Conservation (phyloP, 148 eudicot genomes). For the Tetragonia tetragonoides region DNA sequence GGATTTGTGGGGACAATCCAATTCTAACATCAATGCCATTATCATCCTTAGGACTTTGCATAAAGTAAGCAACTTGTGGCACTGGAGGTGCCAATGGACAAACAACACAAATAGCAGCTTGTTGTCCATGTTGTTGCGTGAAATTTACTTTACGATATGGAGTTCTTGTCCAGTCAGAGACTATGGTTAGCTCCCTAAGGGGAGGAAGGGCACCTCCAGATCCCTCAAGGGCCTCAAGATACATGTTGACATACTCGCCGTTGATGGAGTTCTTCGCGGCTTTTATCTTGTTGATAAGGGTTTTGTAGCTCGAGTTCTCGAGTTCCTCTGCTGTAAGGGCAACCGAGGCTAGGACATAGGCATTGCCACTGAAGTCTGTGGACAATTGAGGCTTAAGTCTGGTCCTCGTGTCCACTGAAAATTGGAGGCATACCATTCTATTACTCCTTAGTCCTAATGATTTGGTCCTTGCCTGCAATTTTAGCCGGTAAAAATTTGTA, state of each 20-base stretch:
- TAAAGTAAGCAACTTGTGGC: slow-evolving; percentile 35
- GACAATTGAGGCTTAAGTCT: slow-evolving; percentile 29
- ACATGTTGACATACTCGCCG: slow-evolving; percentile 25
- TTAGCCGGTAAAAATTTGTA: not conserved
- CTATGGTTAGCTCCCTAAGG: slow-evolving; percentile 33
- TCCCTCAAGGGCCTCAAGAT: slow-evolving; percentile 34
- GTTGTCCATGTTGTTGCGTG: slow-evolving; percentile 11
- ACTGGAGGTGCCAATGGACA: slow-evolving; percentile 30
- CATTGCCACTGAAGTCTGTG: slow-evolving; percentile 32
- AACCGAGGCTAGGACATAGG: slow-evolving; percentile 35
- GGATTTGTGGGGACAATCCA: slow-evolving; percentile 25
- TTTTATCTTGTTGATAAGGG: slow-evolving; percentile 28
- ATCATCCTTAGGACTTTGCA: slow-evolving; percentile 35
- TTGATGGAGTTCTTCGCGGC: slow-evolving; percentile 26
- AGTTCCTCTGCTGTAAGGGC: slow-evolving; percentile 29
- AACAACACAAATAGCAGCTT: slow-evolving; percentile 9
- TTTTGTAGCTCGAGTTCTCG: slow-evolving; percentile 19
- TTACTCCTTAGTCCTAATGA: slow-evolving; percentile 32
- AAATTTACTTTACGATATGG: slow-evolving; percentile 30
- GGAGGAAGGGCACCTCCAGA: slow-evolving; percentile 34
- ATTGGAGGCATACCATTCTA: slow-evolving; percentile 38
- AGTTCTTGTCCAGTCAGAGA: slow-evolving; percentile 37
- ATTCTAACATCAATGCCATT: slow-evolving; percentile 37
- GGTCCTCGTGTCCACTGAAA: slow-evolving; percentile 33
- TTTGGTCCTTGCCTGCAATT: slow-evolving; percentile 33